These are phyloP conservation scores for carrot (Daucus carota) DNA, from an alignment of 129 eudicot genomes.

Conservation along the genomic window DH1_v3.0 NC_030382.2:47437501-47438000, in stretches of 20 bases:
- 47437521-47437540: conserved; percentile 35
- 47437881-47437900: conserved; percentile 9
- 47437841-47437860: background rate
- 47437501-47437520: conserved; percentile 16
- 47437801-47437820: too few relatives aligned
- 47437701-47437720: background rate
- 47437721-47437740: too few relatives aligned
- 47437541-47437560: conserved; percentile 85
- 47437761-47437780: too few relatives aligned
- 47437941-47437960: conserved; percentile 17
- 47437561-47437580: conserved; percentile 69
- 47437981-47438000: conserved; percentile 11
- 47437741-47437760: too few relatives aligned
- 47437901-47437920: conserved; percentile 4
- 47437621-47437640: conserved; percentile 40
- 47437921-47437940: conserved; percentile 22
- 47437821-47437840: too few relatives aligned
- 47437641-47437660: conserved; percentile 23
- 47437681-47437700: background rate
- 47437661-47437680: conserved; percentile 7
- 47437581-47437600: conserved; percentile 90
- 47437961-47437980: conserved; percentile 14
- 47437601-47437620: conserved; percentile 60
- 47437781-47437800: too few relatives aligned
- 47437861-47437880: background rate